phyloP scores from a whole-genome alignment of 2,329 filamentous ascomycete genomes.

The Chrysoporthe puriensis region DNA sequence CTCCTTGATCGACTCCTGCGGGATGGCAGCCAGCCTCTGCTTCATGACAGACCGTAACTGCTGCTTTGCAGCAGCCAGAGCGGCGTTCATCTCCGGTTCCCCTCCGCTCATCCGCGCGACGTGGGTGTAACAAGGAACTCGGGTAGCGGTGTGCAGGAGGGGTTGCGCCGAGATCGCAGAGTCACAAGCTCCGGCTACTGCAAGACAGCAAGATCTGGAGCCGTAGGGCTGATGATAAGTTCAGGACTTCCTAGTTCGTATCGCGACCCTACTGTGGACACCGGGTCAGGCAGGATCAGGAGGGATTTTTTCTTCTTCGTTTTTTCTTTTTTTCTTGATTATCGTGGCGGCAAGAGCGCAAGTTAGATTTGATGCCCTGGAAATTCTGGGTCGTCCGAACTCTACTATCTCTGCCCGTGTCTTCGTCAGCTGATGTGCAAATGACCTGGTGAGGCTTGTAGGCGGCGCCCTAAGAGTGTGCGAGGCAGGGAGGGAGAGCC shows the following conservation, averaged over 20 bases:
- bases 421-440: not conserved
- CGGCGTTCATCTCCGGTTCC: slow-evolving; percentile 49
- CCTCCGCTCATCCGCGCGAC: slow-evolving; percentile 23
- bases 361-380: slow-evolving; percentile 2
- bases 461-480: not conserved
- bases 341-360: slow-evolving; percentile 14
- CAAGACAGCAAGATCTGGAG: not conserved
- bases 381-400: not conserved
- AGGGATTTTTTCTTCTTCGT: no score
- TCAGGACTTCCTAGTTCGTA: not conserved
- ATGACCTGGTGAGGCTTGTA: not conserved
- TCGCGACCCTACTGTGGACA: not conserved
- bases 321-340: no score
- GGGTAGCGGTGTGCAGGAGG: not conserved
- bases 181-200: not conserved
- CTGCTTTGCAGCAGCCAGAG: slow-evolving; percentile 72
- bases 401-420: not conserved
- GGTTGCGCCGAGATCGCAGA: slow-evolving; percentile 7
- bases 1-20: slow-evolving; percentile 61
- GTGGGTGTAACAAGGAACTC: not conserved
- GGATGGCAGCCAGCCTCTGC: slow-evolving; percentile 62
- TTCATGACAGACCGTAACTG: slow-evolving; percentile 75
- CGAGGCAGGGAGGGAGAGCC: not conserved
- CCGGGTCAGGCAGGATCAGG: not conserved
- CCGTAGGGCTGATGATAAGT: slow-evolving; percentile 10